phyloP scores from a whole-genome alignment of 352 stramenopile genomes.

The Globisporangium radiosum region DNA sequence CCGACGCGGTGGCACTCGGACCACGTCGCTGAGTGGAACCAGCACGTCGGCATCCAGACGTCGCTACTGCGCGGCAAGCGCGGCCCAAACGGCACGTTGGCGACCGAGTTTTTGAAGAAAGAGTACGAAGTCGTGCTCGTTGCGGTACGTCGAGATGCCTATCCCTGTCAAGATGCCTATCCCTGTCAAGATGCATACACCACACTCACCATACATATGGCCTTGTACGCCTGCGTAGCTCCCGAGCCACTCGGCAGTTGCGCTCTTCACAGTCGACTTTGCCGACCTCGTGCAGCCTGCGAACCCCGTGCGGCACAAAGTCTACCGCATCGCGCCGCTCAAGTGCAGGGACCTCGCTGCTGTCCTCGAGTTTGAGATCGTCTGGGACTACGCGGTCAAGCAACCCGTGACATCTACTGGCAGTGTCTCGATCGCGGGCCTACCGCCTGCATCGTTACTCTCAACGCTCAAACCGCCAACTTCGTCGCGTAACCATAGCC shows the following conservation, averaged over 20 bases:
- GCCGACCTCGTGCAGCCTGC: conserved; percentile 55
- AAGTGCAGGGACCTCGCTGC: conserved; percentile 74
- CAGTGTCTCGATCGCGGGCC: conserved; percentile 16
- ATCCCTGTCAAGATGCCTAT: not conserved
- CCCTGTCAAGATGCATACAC: conserved; percentile 1
- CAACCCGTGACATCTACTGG: not conserved
- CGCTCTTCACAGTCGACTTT: conserved; percentile 72
- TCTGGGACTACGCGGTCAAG: conserved; percentile 46
- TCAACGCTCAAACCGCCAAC: conserved; percentile 19
- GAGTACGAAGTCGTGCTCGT: conserved; percentile 82
- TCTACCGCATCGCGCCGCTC: conserved; percentile 55
- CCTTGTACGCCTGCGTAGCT: conserved; percentile 20
- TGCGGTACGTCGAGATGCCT: conserved; percentile 25
- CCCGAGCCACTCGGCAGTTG: conserved; percentile 74
- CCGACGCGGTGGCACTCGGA: conserved; percentile 57
- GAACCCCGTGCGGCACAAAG: conserved; percentile 33
- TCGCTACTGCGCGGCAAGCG: conserved; percentile 58
- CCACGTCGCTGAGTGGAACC: conserved; percentile 71
- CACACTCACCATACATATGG: not conserved
- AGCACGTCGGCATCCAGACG: conserved; percentile 74
- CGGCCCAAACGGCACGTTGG: conserved; percentile 6
- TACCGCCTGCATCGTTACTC: conserved; percentile 33
- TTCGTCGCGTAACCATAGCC: no score
- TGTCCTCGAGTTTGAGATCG: conserved; percentile 69
- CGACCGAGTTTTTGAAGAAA: conserved; percentile 55